Evolutionary conservation across 352 stramenopile genomes (phyloP), one percentile per base, ranked within the genome.

Genomic region (Chrysophaeum taylorii): DNA sequence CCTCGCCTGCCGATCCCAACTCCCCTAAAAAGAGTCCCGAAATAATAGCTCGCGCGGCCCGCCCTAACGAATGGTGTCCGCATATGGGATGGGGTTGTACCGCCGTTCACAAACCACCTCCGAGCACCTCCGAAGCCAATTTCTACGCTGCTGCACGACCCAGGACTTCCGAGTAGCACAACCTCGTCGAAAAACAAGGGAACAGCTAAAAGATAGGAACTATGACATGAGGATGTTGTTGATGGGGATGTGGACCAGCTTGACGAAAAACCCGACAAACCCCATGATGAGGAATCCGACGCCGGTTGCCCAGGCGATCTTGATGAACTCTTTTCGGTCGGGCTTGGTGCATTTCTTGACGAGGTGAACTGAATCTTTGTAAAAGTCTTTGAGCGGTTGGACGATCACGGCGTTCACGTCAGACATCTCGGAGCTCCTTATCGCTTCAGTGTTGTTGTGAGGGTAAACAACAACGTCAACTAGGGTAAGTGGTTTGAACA

Each of bases 231-330:
- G 85, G 84, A 99, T 98, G 85, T 99, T 98, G 88, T 99, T 98
- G 84, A 99, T 98, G 45, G 95, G 95, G 77, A 99, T 99, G 86
- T 98, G 94, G 79, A 99, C 90, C 68, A 99, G 89, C 88, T 99
- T 98, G 73, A 99, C 93, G 81, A 99, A 98, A 87, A 99, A 99
- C 70, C 95, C 94, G 79, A 98, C 96, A 81, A 99, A 97, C 76
- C 96, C 93, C 93, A 99, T 98, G 77, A 98, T 94, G 68, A 98
- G 81, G 82, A 99, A 98, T 69, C 95, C 93, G 78, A 98, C 82
- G 48, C 89, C 90, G 69, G 93, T 97, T 54, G 93, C 91, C 70
- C 84, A 87, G 48, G 93, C 91, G 78, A 98, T 97, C 62, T 85
- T 82, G 62, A 89, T 89, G 79, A 98, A 97, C 80, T 99, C 93